Evolutionary conservation across 768 basidiomycete species (phyloP).

Genomic region (Dioszegia aurantiaca): DNA sequence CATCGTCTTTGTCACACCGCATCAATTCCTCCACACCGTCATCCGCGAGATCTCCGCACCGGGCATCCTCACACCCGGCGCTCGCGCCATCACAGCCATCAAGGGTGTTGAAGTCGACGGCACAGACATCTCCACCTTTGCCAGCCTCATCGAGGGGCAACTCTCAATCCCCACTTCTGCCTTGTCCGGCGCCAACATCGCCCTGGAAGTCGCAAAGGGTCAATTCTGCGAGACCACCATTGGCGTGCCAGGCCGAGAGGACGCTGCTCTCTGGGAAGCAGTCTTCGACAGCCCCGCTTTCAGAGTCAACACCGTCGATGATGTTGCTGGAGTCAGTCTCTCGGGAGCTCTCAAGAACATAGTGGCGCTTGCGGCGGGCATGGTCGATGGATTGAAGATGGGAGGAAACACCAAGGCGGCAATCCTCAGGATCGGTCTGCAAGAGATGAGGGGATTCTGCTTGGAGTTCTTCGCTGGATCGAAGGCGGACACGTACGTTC

Average conservation of each 20-base stretch:
- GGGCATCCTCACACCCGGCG: constrained; percentile 48
- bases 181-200: constrained; percentile 56
- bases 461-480: constrained; percentile 54
- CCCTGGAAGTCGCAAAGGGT: constrained; percentile 54
- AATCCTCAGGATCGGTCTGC: constrained; percentile 56
- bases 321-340: constrained; percentile 56
- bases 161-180: constrained; percentile 54
- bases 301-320: constrained; percentile 53
- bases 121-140: constrained; percentile 55
- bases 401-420: constrained; percentile 56
- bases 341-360: constrained; percentile 57
- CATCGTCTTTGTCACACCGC: constrained; percentile 55
- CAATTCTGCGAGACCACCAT: constrained; percentile 57
- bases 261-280: constrained; percentile 53
- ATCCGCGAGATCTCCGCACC: constrained; percentile 37
- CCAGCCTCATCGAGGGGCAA: constrained; percentile 53
- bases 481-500: constrained; percentile 47
- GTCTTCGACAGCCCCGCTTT: constrained; percentile 55
- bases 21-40: constrained; percentile 52
- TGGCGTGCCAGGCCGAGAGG: constrained; percentile 51
- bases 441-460: constrained; percentile 56
- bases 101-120: constrained; percentile 57
- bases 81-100: constrained; percentile 55
- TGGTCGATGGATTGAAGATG: constrained; percentile 55
- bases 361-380: constrained; percentile 57